Percentiles rank a stretch among this genome's conserved stretches.
Evolutionary conservation across 2,329 filamentous ascomycete genomes (phyloP).

Genomic region (Trichoderma harzianum): DNA sequence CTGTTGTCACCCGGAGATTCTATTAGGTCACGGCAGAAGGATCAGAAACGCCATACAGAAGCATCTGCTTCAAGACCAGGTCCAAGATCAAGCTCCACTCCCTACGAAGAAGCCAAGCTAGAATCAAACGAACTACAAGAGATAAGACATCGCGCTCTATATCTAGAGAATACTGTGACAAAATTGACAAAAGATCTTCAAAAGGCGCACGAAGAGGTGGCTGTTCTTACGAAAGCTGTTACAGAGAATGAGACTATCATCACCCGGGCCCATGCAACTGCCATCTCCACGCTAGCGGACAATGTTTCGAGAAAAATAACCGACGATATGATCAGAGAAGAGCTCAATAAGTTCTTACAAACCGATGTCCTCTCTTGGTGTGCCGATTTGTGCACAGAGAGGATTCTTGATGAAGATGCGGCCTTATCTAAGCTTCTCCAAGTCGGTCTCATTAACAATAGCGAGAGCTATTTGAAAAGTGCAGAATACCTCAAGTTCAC

Average conservation of each 20-base stretch:
- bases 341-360: not conserved
- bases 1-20: too few relatives aligned
- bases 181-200: not conserved
- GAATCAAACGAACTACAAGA: not conserved
- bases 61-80: too few relatives aligned
- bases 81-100: too few relatives aligned
- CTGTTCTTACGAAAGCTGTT: not conserved
- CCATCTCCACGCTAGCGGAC: not conserved
- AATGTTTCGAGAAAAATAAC: not conserved
- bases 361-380: not conserved
- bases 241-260: not conserved
- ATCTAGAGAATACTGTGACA: not conserved
- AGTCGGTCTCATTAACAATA: not conserved
- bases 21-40: fast-evolving
- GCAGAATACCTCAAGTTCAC: not conserved
- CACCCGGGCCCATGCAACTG: not conserved
- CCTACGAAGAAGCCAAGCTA: not conserved
- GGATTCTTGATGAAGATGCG: not conserved
- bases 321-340: not conserved
- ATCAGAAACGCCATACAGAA: too few relatives aligned
- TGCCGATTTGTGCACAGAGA: not conserved
- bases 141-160: fast-evolving
- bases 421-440: not conserved
- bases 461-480: not conserved
- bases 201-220: not conserved